Evolutionary conservation across 495 filamentous ascomycete genomes (phyloP).

Genomic region (Xylaria sp.): DNA sequence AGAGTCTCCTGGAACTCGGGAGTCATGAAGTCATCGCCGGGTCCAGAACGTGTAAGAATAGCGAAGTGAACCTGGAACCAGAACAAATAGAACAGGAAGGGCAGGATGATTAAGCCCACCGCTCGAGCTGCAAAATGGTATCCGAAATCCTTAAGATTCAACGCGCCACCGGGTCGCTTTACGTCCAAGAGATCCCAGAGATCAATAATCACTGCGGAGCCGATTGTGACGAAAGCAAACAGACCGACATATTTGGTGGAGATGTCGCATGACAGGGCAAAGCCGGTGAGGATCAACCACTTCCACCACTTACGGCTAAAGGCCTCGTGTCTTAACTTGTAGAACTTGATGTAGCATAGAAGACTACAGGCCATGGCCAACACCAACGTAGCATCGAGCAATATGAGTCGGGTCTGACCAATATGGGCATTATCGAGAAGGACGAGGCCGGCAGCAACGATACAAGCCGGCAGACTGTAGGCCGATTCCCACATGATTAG

Average conservation of each 20-base stretch:
- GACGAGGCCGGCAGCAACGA: constrained; percentile 83
- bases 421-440: constrained; percentile 99
- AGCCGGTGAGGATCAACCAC: constrained; percentile 94
- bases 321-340: constrained; percentile 89
- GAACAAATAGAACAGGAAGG: constrained; percentile 97
- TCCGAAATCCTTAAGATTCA: constrained; percentile 77
- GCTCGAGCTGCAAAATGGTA: constrained; percentile 90
- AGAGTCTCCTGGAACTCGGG: constrained; percentile 97
- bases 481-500: constrained; percentile 99
- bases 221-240: constrained; percentile 97
- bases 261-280: constrained; percentile 94
- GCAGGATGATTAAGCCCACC: constrained; percentile 83
- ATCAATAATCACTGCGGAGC: constrained; percentile 90
- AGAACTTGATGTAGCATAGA: constrained; percentile 94
- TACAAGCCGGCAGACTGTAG: constrained; percentile 90
- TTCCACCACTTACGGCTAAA: constrained; percentile 99
- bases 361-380: constrained; percentile 95
- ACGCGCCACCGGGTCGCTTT: constrained; percentile 76
- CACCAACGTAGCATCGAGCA: constrained; percentile 93
- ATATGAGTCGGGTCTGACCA: constrained; percentile 92
- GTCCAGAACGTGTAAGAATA: constrained; percentile 85
- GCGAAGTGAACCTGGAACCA: constrained; percentile 99
- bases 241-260: constrained; percentile 97
- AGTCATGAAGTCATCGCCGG: constrained; percentile 98
- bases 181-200: constrained; percentile 94